Evolutionary conservation across 2,329 filamentous ascomycete species (phyloP).

Genomic region (Colletotrichum sp.): DNA sequence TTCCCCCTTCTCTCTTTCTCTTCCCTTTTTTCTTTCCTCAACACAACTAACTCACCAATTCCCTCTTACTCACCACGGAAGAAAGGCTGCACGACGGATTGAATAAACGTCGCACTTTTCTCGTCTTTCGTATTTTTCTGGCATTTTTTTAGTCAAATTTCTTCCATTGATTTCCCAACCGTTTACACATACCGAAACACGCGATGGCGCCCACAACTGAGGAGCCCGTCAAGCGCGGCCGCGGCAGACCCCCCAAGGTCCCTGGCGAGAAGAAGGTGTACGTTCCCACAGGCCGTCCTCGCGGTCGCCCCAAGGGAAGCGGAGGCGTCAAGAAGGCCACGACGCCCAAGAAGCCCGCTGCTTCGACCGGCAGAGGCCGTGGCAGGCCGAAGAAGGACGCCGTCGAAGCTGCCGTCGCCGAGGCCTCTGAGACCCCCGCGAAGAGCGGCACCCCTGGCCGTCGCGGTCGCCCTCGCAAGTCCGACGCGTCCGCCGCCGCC

Average conservation of each 20-base stretch:
- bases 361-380: conserved; percentile 26
- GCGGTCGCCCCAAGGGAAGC: conserved; percentile 52
- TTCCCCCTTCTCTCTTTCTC: not conserved
- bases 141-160: not conserved
- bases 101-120: not conserved
- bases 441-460: conserved; percentile 18
- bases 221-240: conserved; percentile 35
- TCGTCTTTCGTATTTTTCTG: not conserved
- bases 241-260: conserved; percentile 43
- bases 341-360: conserved; percentile 15
- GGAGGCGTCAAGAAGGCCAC: conserved; percentile 32
- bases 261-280: conserved; percentile 42
- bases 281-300: conserved; percentile 47
- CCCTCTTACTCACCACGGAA: not conserved
- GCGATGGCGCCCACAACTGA: conserved; percentile 23
- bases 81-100: not conserved
- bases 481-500: conserved; percentile 21
- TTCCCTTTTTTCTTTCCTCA: not conserved
- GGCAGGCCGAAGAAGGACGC: conserved; percentile 35
- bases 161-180: not conserved
- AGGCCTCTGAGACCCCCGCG: not conserved
- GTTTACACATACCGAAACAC: not conserved
- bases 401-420: not conserved
- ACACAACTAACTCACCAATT: not conserved
- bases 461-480: conserved; percentile 39